Conservation (phyloP, 169 alveolate genomes). For the Cryptosporidium sp. region DNA sequence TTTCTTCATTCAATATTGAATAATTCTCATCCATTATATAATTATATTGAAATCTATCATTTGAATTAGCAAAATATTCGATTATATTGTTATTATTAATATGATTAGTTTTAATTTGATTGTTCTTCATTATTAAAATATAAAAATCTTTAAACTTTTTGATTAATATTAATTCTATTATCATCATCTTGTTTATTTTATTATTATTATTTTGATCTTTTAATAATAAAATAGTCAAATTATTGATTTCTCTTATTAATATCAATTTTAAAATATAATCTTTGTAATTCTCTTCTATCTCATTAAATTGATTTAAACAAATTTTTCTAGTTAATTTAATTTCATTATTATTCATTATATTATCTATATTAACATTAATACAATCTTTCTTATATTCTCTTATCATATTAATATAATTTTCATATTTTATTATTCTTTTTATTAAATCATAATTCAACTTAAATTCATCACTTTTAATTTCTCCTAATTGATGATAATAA, state of each 20-base stretch:
- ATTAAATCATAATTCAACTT: conserved; percentile 62
- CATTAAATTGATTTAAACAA: background rate
- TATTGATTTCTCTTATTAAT: conserved; percentile 1
- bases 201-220: background rate
- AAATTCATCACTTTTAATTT: background rate
- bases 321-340: background rate
- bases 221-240: conserved; percentile 2
- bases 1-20: conserved; percentile 70
- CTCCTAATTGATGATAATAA: no score
- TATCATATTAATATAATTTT: background rate
- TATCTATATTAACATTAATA: background rate
- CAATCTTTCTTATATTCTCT: background rate
- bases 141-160: conserved; percentile 3
- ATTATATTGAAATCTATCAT: conserved; percentile 65
- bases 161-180: conserved; percentile 1
- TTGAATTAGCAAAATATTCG: conserved; percentile 59
- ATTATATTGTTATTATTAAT: background rate
- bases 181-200: background rate
- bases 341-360: background rate
- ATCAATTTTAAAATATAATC: conserved; percentile 20
- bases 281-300: background rate
- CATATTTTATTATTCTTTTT: conserved; percentile 72
- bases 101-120: background rate
- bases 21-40: conserved; percentile 76
- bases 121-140: background rate